Evolutionary conservation across 139 green algal species (phyloP).

Genomic region (Coelastrella sp.): DNA sequence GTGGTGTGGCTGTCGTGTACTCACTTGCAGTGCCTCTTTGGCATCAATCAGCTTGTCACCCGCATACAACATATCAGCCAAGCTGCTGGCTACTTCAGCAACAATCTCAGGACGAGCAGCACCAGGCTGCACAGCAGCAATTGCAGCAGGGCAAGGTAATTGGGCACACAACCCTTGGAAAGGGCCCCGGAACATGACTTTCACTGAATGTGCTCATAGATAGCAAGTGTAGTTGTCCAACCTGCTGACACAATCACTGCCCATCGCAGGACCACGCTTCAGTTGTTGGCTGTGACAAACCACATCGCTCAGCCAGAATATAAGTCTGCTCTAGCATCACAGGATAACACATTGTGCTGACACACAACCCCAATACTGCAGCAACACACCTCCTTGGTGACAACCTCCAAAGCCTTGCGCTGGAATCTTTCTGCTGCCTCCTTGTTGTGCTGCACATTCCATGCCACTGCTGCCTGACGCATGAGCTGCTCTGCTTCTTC

Average conservation of each 20-base stretch:
- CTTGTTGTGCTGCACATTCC: slow-evolving; percentile 48
- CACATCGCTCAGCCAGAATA: too few relatives aligned
- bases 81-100: slow-evolving; percentile 44
- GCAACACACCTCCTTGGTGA: slow-evolving; percentile 25
- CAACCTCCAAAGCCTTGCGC: slow-evolving; percentile 42
- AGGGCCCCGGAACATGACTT: too few relatives aligned
- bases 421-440: slow-evolving; percentile 42
- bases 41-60: slow-evolving; percentile 33
- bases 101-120: slow-evolving; percentile 39
- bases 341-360: too few relatives aligned
- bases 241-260: too few relatives aligned
- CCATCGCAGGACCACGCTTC: too few relatives aligned
- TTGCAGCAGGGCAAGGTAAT: not conserved
- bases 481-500: slow-evolving; percentile 48
- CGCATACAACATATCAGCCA: slow-evolving; percentile 51
- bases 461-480: slow-evolving; percentile 44
- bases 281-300: too few relatives aligned
- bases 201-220: too few relatives aligned
- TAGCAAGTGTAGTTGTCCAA: too few relatives aligned
- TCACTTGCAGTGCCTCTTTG: slow-evolving; percentile 29
- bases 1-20: too few relatives aligned
- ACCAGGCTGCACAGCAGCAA: not conserved
- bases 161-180: too few relatives aligned
- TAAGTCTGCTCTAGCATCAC: too few relatives aligned
- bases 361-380: too few relatives aligned